phyloP scores from a whole-genome alignment of 1,139 yeast species.

The Geotrichum armillariae region DNA sequence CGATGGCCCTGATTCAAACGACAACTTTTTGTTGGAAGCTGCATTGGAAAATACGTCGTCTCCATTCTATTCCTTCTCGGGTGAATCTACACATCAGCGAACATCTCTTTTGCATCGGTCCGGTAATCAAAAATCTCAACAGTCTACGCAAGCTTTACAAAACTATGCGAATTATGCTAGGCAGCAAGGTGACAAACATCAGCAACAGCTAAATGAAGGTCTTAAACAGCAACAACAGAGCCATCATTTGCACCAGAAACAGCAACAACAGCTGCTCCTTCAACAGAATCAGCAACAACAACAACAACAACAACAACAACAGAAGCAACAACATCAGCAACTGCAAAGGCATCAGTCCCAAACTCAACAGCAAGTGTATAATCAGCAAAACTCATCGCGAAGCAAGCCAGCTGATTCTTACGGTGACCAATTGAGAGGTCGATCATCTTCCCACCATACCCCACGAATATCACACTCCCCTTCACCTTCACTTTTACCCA shows the following conservation, averaged over 20 bases:
- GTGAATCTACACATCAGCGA: background rate
- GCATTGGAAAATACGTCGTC: background rate
- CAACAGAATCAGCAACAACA: constrained; percentile 19
- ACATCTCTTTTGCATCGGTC: background rate
- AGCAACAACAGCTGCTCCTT: constrained; percentile 20
- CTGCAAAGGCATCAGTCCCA: constrained; percentile 26
- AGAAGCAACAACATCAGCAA: constrained; percentile 23
- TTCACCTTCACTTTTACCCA: constrained; percentile 2
- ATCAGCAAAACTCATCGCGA: background rate
- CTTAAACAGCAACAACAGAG: constrained; percentile 17
- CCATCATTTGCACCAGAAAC: constrained; percentile 24
- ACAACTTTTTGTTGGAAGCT: background rate
- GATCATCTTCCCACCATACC: constrained; percentile 7
- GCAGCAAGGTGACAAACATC: constrained; percentile 15
- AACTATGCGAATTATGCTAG: constrained; percentile 9
- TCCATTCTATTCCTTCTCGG: background rate
- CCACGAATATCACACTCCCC: constrained; percentile 8
- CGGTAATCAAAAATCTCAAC: background rate
- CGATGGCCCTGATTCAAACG: background rate
- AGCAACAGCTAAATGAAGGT: constrained; percentile 20
- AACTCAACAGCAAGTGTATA: constrained; percentile 22
- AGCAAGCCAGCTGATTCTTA: constrained; percentile 2
- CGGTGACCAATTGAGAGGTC: constrained; percentile 2
- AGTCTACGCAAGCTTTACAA: constrained; percentile 8
- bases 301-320: constrained; percentile 25